These are phyloP conservation scores for Chloris gayana DNA, from an alignment of 176 grass and related monocot species.

Conservation along the genomic window DNA sequence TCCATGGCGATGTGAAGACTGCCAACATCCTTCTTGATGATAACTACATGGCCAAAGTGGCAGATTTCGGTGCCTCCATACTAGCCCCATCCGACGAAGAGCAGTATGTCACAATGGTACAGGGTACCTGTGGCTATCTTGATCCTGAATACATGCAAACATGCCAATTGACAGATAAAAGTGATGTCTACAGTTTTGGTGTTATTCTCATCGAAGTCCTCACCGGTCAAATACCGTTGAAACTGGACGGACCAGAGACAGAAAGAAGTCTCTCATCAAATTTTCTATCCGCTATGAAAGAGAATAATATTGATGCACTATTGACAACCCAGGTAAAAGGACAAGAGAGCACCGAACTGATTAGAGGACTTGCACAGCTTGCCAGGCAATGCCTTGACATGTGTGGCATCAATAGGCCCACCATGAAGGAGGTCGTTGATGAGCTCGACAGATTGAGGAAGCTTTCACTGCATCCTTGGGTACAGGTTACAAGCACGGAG, in stretches of 20 bases:
- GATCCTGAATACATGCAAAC: conserved; percentile 53
- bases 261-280: conserved; percentile 3
- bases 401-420: conserved; percentile 35
- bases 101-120: conserved; percentile 46
- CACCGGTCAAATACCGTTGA: conserved; percentile 30
- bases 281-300: conserved; percentile 34
- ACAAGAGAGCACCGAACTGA: conserved; percentile 30
- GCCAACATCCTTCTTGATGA: conserved; percentile 37
- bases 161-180: conserved; percentile 44
- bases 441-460: conserved; percentile 36
- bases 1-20: conserved; percentile 47
- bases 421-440: conserved; percentile 34
- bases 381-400: conserved; percentile 42
- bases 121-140: conserved; percentile 40
- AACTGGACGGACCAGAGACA: conserved; percentile 19
- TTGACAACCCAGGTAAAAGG: conserved; percentile 14
- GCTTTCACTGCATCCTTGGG: conserved; percentile 35
- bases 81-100: conserved; percentile 30
- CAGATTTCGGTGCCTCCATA: conserved; percentile 48
- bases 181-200: conserved; percentile 27
- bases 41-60: conserved; percentile 38
- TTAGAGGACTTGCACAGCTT: conserved; percentile 27
- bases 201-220: conserved; percentile 40
- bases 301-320: conserved; percentile 28
- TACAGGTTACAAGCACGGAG: background rate